Base-by-base conservation (phyloP, 768 basidiomycete genomes). In the Multifurca ochricompacta region DNA sequence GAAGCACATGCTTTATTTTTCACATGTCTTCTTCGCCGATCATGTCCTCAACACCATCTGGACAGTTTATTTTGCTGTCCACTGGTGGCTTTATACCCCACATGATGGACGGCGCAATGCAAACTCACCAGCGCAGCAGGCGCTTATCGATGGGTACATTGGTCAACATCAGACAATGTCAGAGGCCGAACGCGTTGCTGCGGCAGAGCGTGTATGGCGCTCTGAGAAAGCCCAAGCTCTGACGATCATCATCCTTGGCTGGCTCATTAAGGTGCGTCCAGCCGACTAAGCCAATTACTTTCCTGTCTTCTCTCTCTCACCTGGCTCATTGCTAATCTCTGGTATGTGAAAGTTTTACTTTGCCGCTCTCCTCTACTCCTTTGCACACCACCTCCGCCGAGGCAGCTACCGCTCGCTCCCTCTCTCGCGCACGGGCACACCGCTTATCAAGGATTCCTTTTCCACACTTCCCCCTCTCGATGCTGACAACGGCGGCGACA, bases 1-100 rank as follows among this genome's bases (percentile, higher is more conserved):
- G 3, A 81, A 82, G 56, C 81, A 89, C 53, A 82, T 87, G 3
- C 77, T 94, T 18, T 86, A 90, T 62, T 91, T 96, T 68, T 88
- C 94, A 0, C 94, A 99, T 67, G 71, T 92, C 31, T 99, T 91
- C 73, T 80, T 87, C 54, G 80, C 89, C 53, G 96, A 99, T 70
- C 94, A 99, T 69, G 68, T 96, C 53, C 72, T 99, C 56, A 86
- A 84, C 14, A 92, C 94, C 1, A 71, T 85, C 0, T 97, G 91
- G 87, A 94, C 92, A n/a, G 76, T 87, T 37, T 88, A 89, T 65
- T 98, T 99, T 59, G 88, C 83, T 35, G 77, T 91, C 19, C 72
- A 77, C 36, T 99, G 94, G 95, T 99, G 91, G 86, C 69, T 81
- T 31, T 87, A 87, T 71, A 87, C 83, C 1, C 87, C 93, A 0